Base-by-base conservation (phyloP, 2,329 filamentous ascomycete species). In the Teratosphaeria viscida region DNA sequence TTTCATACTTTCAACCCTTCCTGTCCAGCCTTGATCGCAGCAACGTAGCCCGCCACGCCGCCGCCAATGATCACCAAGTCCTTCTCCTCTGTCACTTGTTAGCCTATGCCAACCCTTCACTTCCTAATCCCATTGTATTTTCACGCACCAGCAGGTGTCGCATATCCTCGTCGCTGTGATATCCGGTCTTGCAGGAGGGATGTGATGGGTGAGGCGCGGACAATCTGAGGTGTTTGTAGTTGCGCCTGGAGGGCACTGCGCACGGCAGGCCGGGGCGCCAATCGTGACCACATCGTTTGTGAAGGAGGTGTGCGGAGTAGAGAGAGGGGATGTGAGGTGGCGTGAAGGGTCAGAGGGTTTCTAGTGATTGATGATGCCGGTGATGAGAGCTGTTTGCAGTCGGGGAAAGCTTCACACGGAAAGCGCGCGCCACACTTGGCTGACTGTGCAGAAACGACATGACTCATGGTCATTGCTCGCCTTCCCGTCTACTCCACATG, bases 11-110 rank as follows among this genome's bases (percentile, higher is more conserved):
- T 97, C 75, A 99, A 77, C 71, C 94, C 94, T 75, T 95, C 90
- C 78, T 99, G 94, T 61, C 92, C 94, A 71, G 94, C 94, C 81
- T 97, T 99, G 82, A 99, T 99, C 71, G 94, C 94, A 66, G 94
- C 92, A 71, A 99, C 94, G 79, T 99, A 99, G 74, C 94, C 94
- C 69, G 92, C 94, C 72, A 97, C 94, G 80, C 94, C 94, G 76
- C 94, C 94, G 72, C 94, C 94, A 73, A 99, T 96, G 78, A 99
- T 92, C 73, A 99, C 88, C 59, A 99, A 82, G 77, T 99, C 94
- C 78, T 96, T 95, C 77, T 96, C 90, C 76, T 92, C 90, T 90
- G 75, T 67, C 62, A 34, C 59, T 23, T 61, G 67, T 77, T 65
- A 78, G 75, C 57, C 26, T 39, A 3, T 39, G 16, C 60, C 47